Percentiles rank a stretch among this genome's conserved stretches.
phyloP scores from a whole-genome alignment of 1,139 yeast species.

The Yarrowia galli region DNA sequence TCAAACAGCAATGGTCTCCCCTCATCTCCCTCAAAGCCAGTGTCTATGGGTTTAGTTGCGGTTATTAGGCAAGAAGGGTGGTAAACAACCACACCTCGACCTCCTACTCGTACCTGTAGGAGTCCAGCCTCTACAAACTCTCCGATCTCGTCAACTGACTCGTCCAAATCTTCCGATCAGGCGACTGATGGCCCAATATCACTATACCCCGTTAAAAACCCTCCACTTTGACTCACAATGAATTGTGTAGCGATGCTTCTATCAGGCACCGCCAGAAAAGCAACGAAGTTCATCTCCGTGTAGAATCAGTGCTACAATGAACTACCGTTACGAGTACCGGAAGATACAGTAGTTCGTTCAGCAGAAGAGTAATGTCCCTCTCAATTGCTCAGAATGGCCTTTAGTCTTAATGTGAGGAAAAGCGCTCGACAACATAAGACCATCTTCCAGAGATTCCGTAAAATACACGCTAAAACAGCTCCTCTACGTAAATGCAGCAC shows the following conservation, averaged over 20 bases:
- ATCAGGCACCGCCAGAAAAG: slow-evolving; percentile 10
- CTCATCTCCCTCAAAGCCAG: slow-evolving; percentile 5
- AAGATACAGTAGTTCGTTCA: too few species aligned
- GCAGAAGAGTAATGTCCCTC: too few species aligned
- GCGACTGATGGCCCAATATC: neutral
- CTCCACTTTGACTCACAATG: neutral
- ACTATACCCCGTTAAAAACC: neutral
- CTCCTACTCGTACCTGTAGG: neutral
- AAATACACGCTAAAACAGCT: too few species aligned
- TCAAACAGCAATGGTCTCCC: neutral
- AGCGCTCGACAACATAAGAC: too few species aligned
- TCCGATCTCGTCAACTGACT: neutral
- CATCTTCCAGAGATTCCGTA: too few species aligned
- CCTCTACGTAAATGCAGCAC: too few species aligned
- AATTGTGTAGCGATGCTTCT: neutral
- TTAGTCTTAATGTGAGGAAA: too few species aligned
- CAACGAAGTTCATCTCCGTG: neutral
- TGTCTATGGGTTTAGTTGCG: neutral
- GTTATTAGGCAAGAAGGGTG: neutral
- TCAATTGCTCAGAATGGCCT: too few species aligned
- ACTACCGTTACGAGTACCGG: too few species aligned
- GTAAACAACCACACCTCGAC: neutral
- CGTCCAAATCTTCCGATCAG: too few species aligned
- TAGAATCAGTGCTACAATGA: too few species aligned
- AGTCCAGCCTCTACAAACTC: neutral